Base-by-base conservation (phyloP, 2,329 filamentous ascomycete genomes). In the Calcarisporium arbuscula region DNA sequence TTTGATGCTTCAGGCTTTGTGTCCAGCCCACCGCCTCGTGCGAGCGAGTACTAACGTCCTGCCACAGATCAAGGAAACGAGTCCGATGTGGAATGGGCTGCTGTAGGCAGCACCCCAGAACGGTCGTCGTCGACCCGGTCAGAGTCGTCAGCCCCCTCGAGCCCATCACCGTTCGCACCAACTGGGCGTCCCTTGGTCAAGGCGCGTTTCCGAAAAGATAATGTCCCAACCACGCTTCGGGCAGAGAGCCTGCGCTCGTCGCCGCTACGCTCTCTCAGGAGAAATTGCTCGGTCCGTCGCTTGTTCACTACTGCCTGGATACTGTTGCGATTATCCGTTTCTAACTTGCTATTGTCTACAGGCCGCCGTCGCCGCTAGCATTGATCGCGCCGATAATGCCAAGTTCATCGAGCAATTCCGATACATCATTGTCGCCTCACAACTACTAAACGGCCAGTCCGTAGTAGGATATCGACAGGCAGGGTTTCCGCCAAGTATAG, bases 321-420 rank as follows among this genome's bases (percentile, higher is more conserved):
- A 25, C 4, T 14, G 10, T 14, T 25, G 10, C 10, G 14, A 25
- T 25, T 10, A 9, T 25, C 22, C 22, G 14, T 10, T 25, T 10
- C 22, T 25, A 4, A 25, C 22, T 14, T 25, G 10, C 22, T 25
- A 16, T 10, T 9, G 12, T 26, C 29, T 46, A 23, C 51, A 85
- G 81, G 74, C 72, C 49, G 82, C 75, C 8, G 72, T 89, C 38
- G 83, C 82, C 45, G 80, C 81, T 26, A 74, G 77, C 41, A 72
- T 94, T 43, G 81, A 85, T 36, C 73, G 81, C 45, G 78, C 76
- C 47, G 88, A 94, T 49, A 94, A 89, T 54, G 74, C 82, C 47
- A 81, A 80, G 46, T 95, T 95, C 51, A 72, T 95, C 39, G 89
- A 95, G 60, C 84, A 88, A 53, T 95, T 95, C 52, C 84, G 89